phyloP scores from a whole-genome alignment of 179 eudicot genomes.

The Sideroxylon spinosum region DNA sequence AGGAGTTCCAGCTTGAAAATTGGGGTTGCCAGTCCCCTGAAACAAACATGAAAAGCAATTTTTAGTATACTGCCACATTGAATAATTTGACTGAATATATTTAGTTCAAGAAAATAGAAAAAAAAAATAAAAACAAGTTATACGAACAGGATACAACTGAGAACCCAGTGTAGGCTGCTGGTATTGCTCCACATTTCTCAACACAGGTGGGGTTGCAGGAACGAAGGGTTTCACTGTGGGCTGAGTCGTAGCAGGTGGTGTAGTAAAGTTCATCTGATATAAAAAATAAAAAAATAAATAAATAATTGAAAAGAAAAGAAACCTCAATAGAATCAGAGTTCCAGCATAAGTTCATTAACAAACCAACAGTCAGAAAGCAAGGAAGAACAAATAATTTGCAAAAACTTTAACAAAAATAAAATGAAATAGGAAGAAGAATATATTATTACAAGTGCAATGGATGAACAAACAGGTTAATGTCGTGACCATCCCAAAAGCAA shows the following conservation, averaged over 20 bases:
- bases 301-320: constrained; percentile 8
- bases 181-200: constrained; percentile 79
- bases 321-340: background rate
- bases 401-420: background rate
- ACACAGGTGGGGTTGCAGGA: constrained; percentile 58
- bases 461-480: constrained; percentile 3
- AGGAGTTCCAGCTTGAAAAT: constrained; percentile 61
- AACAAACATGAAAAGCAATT: constrained; percentile 16
- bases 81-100: background rate
- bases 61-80: background rate
- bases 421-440: background rate
- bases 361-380: background rate
- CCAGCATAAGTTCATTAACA: constrained; percentile 10
- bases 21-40: constrained; percentile 54
- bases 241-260: constrained; percentile 53
- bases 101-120: background rate
- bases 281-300: background rate
- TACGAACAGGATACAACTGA: constrained; percentile 79
- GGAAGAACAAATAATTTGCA: no score
- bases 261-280: constrained; percentile 51
- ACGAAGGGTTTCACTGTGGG: constrained; percentile 66
- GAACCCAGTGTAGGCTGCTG: constrained; percentile 87
- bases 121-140: constrained; percentile 16
- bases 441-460: background rate
- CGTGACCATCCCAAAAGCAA: background rate